Conservation (phyloP, 352 stramenopile genomes). For the Globisporangium abappressorium region DNA sequence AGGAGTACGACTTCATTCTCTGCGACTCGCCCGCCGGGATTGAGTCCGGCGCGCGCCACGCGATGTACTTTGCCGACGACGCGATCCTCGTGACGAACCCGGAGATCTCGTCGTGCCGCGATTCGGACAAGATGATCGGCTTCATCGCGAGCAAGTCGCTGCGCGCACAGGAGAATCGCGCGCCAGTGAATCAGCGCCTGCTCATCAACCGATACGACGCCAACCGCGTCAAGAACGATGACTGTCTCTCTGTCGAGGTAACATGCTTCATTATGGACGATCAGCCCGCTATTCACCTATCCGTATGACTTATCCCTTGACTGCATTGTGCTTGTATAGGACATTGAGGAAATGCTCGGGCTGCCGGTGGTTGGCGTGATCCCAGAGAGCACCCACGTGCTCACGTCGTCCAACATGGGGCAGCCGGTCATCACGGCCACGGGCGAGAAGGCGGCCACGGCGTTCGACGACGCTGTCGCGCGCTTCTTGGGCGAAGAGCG, state of each 20-base stretch:
- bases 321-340: constrained; percentile 22
- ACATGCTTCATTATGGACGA: neutral
- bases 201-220: constrained; percentile 92
- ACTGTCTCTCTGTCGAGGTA: constrained; percentile 86
- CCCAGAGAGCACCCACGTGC: constrained; percentile 86
- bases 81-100: constrained; percentile 94
- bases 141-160: constrained; percentile 91
- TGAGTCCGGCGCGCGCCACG: constrained; percentile 85
- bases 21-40: constrained; percentile 90
- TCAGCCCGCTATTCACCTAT: neutral
- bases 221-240: constrained; percentile 84
- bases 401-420: constrained; percentile 92
- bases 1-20: constrained; percentile 89
- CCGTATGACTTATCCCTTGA: neutral
- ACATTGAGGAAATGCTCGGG: constrained; percentile 93
- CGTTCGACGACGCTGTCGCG: constrained; percentile 89
- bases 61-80: constrained; percentile 93
- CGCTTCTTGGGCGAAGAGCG: constrained; percentile 88
- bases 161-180: constrained; percentile 71
- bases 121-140: constrained; percentile 96
- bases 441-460: constrained; percentile 66
- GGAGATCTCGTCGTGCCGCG: constrained; percentile 89
- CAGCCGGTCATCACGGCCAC: constrained; percentile 87
- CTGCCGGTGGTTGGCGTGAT: constrained; percentile 90
- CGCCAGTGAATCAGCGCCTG: constrained; percentile 77